These are phyloP conservation scores for Hansfordia pulvinata DNA, from an alignment of 2,329 filamentous ascomycete genomes.

Conservation along the genomic window DNA sequence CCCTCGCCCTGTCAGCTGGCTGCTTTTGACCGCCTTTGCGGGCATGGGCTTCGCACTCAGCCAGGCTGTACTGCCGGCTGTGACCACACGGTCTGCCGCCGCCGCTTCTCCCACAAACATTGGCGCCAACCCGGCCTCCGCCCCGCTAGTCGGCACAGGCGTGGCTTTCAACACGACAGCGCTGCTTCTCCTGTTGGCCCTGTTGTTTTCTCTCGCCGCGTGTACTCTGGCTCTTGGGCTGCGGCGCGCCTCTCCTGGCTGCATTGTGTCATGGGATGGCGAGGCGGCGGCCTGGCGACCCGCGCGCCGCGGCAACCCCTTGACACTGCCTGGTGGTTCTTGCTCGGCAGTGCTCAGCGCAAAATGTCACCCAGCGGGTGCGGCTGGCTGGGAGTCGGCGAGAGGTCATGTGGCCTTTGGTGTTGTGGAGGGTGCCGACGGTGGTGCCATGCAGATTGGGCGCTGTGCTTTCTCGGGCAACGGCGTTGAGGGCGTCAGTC, in stretches of 20 bases:
- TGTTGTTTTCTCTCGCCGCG: slow-evolving; percentile 22
- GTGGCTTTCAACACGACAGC: slow-evolving; percentile 29
- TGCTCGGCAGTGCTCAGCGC: slow-evolving; percentile 39
- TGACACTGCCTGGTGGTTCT: slow-evolving; percentile 29
- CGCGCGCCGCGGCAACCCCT: slow-evolving; percentile 26
- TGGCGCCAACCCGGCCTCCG: slow-evolving; percentile 1
- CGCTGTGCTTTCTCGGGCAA: slow-evolving; percentile 30
- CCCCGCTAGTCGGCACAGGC: slow-evolving; percentile 13
- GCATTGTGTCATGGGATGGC: slow-evolving; percentile 20
- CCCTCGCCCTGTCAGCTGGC: slow-evolving; percentile 29
- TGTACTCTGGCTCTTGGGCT: slow-evolving; percentile 23
- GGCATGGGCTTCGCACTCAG: slow-evolving; percentile 31
- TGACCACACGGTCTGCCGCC: slow-evolving; percentile 9
- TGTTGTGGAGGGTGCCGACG: slow-evolving; percentile 18
- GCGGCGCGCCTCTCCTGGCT: slow-evolving; percentile 21
- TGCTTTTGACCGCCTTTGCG: slow-evolving; percentile 27
- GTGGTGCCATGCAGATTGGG: slow-evolving; percentile 18
- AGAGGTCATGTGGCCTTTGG: slow-evolving; percentile 29
- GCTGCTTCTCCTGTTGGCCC: slow-evolving; percentile 24
- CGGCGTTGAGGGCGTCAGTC: slow-evolving; percentile 14
- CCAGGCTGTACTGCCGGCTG: slow-evolving; percentile 25
- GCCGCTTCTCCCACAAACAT: slow-evolving; percentile 4
- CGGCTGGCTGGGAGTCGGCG: slow-evolving; percentile 15
- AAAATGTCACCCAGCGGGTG: slow-evolving; percentile 25
- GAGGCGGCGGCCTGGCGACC: slow-evolving; percentile 5